These are phyloP conservation scores for Hypoxylon sp. DNA, from an alignment of 2,329 filamentous ascomycete genomes.

Conservation along the genomic window DNA sequence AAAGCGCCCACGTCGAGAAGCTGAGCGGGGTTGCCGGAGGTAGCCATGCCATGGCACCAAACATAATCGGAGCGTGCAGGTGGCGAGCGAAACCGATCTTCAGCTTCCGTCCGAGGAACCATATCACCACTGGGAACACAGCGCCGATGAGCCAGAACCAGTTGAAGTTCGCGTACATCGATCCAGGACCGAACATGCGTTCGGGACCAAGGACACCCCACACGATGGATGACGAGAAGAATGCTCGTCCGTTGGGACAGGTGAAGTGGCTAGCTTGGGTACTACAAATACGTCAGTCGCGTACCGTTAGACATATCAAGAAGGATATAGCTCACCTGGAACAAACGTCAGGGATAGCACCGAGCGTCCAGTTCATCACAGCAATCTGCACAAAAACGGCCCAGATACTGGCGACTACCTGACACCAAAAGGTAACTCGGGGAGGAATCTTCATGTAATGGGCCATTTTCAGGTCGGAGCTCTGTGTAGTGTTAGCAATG, in stretches of 20 bases:
- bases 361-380: constrained; percentile 62
- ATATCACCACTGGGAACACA: constrained; percentile 61
- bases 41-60: constrained; percentile 64
- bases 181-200: constrained; percentile 65
- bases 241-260: constrained; percentile 56
- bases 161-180: constrained; percentile 63
- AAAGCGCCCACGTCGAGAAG: constrained; percentile 69
- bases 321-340: constrained; percentile 48
- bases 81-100: constrained; percentile 59
- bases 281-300: constrained; percentile 52
- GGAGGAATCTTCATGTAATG: constrained; percentile 59
- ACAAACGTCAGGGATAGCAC: constrained; percentile 59
- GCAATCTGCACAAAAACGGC: constrained; percentile 61
- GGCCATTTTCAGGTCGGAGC: constrained; percentile 52
- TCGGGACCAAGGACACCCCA: constrained; percentile 69
- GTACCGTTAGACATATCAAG: no score
- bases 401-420: constrained; percentile 62
- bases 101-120: constrained; percentile 56
- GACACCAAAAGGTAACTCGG: constrained; percentile 61
- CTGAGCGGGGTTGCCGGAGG: constrained; percentile 71
- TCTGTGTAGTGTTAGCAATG: constrained; percentile 30
- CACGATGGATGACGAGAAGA: constrained; percentile 66
- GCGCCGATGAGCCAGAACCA: constrained; percentile 68
- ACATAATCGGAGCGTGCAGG: constrained; percentile 68
- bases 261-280: constrained; percentile 58